A percentile compares a stretch with the other conserved stretches of the same genome.
phyloP scores from a whole-genome alignment of 1,139 yeast species.

The Geotrichum carabidarum region DNA sequence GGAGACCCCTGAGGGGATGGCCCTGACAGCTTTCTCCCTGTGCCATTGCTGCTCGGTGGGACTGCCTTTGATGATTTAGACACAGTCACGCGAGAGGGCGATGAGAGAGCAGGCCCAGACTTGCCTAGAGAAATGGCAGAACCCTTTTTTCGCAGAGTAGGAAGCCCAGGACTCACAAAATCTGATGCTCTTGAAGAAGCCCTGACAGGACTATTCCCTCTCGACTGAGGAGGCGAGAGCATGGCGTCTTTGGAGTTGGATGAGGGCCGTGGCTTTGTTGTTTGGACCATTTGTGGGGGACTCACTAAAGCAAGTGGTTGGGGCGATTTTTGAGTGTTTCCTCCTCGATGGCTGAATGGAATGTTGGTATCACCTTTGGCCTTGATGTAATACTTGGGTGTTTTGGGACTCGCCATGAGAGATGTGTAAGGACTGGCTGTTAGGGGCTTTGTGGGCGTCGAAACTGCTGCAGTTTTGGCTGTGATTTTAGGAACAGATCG shows the following conservation, averaged over 20 bases:
- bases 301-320: conserved; percentile 14
- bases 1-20: neutral
- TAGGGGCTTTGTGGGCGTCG: conserved; percentile 7
- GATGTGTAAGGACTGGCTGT: conserved; percentile 4
- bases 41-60: neutral
- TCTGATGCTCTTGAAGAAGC: conserved; percentile 7
- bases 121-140: conserved; percentile 7
- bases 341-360: conserved; percentile 16
- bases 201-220: conserved; percentile 11
- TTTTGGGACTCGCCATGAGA: neutral
- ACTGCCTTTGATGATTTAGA: conserved; percentile 5
- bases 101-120: conserved; percentile 3
- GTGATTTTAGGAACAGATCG: neutral
- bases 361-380: conserved; percentile 13
- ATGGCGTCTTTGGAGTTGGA: conserved; percentile 1
- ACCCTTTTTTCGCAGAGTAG: conserved; percentile 3
- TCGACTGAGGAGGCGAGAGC: conserved; percentile 7
- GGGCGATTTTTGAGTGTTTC: conserved; percentile 10
- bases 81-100: conserved; percentile 7
- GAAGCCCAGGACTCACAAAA: neutral
- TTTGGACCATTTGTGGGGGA: conserved; percentile 17
- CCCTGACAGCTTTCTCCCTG: neutral
- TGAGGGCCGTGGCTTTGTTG: conserved; percentile 15
- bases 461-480: neutral
- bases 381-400: conserved; percentile 19